phyloP scores from a whole-genome alignment of 1,284 basidiomycete species.

The Stereum hirsutum region DNA sequence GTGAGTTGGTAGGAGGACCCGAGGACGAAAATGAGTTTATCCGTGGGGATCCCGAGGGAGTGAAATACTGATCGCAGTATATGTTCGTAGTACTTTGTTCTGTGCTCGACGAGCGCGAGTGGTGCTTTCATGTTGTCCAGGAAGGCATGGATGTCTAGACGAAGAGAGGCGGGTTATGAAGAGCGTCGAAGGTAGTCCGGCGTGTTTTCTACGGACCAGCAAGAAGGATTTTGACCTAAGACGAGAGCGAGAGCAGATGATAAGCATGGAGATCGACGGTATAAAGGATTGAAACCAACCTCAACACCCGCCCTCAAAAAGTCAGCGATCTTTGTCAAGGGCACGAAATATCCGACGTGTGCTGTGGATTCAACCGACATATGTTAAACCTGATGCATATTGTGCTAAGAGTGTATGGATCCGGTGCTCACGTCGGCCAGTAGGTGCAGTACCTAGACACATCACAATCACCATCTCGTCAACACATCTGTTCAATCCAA shows the following conservation, averaged over 20 bases:
- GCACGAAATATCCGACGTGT: conserved; percentile 96
- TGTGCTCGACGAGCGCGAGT: conserved; percentile 83
- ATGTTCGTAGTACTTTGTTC: conserved; percentile 87
- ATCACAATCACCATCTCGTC: conserved; percentile 4
- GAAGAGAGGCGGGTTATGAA: background rate
- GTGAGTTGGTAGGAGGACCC: conserved; percentile 92
- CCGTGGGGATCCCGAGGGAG: conserved; percentile 86
- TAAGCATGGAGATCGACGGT: conserved; percentile 8
- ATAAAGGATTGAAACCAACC: conserved; percentile 25
- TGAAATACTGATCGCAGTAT: conserved; percentile 79
- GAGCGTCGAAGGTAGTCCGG: background rate
- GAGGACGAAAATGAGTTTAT: conserved; percentile 78
- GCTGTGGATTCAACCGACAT: conserved; percentile 38
- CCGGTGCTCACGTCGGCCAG: conserved; percentile 75
- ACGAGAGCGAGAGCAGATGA: background rate
- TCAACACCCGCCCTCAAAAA: conserved; percentile 89
- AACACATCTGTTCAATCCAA: conserved; percentile 1
- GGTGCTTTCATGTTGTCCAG: conserved; percentile 98
- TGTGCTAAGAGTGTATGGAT: background rate
- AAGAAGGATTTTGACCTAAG: conserved; percentile 78
- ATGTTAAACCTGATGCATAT: background rate
- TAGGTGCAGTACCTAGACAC: conserved; percentile 88
- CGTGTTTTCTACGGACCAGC: conserved; percentile 53
- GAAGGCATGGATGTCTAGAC: conserved; percentile 90
- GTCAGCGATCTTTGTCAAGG: conserved; percentile 94